A percentile compares a stretch with the other conserved stretches of the same genome.
Evolutionary conservation across 441 rosid genomes (phyloP).

Genomic region (Bruguiera hainesii): DNA sequence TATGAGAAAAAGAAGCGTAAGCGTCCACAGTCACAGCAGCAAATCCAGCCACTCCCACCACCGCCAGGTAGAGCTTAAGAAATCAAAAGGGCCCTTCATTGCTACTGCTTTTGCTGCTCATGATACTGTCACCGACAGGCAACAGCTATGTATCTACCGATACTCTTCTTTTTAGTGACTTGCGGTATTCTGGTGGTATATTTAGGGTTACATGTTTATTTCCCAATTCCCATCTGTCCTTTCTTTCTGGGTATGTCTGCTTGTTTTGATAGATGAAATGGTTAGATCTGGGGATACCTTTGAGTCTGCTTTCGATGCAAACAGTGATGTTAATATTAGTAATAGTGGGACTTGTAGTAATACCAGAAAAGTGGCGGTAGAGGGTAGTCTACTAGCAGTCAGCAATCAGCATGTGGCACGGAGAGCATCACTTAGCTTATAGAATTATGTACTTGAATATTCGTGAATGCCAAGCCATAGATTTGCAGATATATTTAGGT

Average conservation of each 20-base stretch:
- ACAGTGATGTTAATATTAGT: constrained; percentile 25
- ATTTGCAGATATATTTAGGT: constrained; percentile 20
- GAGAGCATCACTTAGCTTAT: constrained; percentile 27
- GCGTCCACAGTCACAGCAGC: constrained; percentile 35
- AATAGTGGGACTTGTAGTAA: constrained; percentile 18
- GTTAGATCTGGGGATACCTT: constrained; percentile 31
- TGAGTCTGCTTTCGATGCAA: constrained; percentile 37
- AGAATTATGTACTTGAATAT: constrained; percentile 25
- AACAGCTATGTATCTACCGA: neutral
- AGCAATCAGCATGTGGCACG: constrained; percentile 19
- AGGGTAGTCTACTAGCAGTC: constrained; percentile 34
- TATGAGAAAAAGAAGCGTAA: constrained; percentile 68
- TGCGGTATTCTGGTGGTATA: constrained; percentile 18
- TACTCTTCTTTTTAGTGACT: neutral
- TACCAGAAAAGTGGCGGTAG: constrained; percentile 16
- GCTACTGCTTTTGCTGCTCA: no score
- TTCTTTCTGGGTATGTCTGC: constrained; percentile 9
- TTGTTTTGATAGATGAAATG: constrained; percentile 18
- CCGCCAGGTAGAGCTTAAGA: constrained; percentile 39
- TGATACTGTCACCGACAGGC: no score
- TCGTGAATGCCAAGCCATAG: constrained; percentile 25
- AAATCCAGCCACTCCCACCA: constrained; percentile 30
- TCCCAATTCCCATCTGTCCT: no score
- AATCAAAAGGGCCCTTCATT: no score
- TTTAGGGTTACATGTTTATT: constrained; percentile 20